Conservation (phyloP, 2,329 filamentous ascomycete genomes). For the Fusarium hainanense region DNA sequence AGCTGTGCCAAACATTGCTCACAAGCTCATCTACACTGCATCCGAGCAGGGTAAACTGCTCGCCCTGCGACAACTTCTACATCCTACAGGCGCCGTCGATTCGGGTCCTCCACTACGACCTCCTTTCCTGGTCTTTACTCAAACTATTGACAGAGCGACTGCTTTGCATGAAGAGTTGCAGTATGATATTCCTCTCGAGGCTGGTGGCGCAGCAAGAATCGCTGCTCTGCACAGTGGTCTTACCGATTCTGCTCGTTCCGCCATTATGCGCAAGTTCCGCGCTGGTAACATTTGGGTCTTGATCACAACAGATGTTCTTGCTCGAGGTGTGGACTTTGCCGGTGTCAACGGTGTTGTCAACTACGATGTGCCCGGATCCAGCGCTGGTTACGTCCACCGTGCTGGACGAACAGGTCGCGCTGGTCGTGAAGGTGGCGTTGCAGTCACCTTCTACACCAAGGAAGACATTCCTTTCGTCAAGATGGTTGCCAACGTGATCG, state of each 20-base stretch:
- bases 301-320: slow-evolving; percentile 93
- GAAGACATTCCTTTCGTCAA: slow-evolving; percentile 92
- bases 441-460: slow-evolving; percentile 94
- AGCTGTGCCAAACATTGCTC: slow-evolving; percentile 89
- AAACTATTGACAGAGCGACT: slow-evolving; percentile 90
- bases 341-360: slow-evolving; percentile 97
- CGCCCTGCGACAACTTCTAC: slow-evolving; percentile 87
- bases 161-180: slow-evolving; percentile 90
- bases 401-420: slow-evolving; percentile 91
- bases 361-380: slow-evolving; percentile 94
- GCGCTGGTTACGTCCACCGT: slow-evolving; percentile 91
- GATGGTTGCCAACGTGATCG: slow-evolving; percentile 92
- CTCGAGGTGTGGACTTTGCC: slow-evolving; percentile 92
- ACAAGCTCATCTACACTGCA: slow-evolving; percentile 89
- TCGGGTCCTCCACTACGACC: slow-evolving; percentile 76
- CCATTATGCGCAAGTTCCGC: slow-evolving; percentile 90
- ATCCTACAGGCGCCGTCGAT: slow-evolving; percentile 70
- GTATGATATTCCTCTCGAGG: slow-evolving; percentile 92
- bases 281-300: slow-evolving; percentile 95
- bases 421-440: slow-evolving; percentile 86
- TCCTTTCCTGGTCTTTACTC: slow-evolving; percentile 94
- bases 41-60: slow-evolving; percentile 95
- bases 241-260: slow-evolving; percentile 77
- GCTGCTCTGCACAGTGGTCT: slow-evolving; percentile 92
- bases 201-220: slow-evolving; percentile 84